These are phyloP conservation scores for Schizopora paradoxa DNA, from an alignment of 1,284 basidiomycete species.

Conservation along the genomic window DNA sequence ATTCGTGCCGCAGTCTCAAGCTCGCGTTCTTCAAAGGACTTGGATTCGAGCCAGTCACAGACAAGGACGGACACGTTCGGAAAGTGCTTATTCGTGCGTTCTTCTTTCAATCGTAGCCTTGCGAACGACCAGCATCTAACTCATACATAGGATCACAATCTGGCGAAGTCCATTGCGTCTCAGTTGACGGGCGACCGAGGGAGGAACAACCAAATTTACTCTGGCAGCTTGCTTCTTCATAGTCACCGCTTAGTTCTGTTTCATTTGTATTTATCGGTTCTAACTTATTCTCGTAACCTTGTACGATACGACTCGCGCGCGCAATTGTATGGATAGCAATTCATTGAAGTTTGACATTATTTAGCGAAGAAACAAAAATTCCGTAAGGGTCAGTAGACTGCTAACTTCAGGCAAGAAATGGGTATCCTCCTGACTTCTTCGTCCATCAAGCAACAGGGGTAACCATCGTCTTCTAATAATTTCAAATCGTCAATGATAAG, in stretches of 20 bases:
- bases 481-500: neutral
- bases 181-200: constrained; percentile 27
- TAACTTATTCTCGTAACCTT: neutral
- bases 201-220: constrained; percentile 37
- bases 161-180: constrained; percentile 50
- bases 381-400: neutral
- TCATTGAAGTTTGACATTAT: neutral
- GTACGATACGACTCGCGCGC: neutral
- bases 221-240: constrained; percentile 57
- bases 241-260: constrained; percentile 19
- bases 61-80: constrained; percentile 41
- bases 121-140: neutral
- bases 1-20: constrained; percentile 42
- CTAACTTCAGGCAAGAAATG: constrained; percentile 1
- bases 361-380: neutral
- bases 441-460: no score
- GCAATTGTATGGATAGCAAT: neutral
- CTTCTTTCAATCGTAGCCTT: neutral
- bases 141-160: constrained; percentile 46
- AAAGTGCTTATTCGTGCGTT: constrained; percentile 68
- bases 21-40: constrained; percentile 62
- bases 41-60: constrained; percentile 61
- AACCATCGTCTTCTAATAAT: constrained; percentile 1
- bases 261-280: neutral
- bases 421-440: no score